phyloP scores from a whole-genome alignment of 2,329 filamentous ascomycete genomes.

The Aspergillus melleus region DNA sequence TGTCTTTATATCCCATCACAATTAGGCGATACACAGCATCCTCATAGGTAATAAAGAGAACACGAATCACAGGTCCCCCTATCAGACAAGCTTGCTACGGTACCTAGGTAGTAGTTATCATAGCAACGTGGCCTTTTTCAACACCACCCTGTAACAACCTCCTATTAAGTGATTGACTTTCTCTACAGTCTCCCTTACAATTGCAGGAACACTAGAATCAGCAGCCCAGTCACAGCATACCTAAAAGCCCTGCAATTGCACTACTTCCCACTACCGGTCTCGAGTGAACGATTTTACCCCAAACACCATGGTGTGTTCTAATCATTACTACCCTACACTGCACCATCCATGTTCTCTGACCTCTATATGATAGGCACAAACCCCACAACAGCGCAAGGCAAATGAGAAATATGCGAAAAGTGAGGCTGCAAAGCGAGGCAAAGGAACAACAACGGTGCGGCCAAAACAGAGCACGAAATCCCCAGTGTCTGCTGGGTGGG shows the following conservation, averaged over 20 bases:
- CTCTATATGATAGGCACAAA: conserved; percentile 54
- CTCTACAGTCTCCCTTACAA: not conserved
- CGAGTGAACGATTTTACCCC: not conserved
- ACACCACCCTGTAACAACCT: not conserved
- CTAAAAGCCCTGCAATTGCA: not conserved
- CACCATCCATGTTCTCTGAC: not conserved
- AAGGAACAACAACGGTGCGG: conserved; percentile 46
- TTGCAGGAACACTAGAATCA: not conserved
- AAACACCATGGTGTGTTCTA: not conserved
- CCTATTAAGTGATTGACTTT: not conserved
- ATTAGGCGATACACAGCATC: not conserved
- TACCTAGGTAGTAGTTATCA: not conserved
- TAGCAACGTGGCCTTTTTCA: conserved; percentile 5
- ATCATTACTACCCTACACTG: not conserved
- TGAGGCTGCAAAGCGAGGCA: conserved; percentile 62
- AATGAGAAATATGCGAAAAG: conserved; percentile 62
- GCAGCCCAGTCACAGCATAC: no score
- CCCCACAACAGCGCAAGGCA: conserved; percentile 64
- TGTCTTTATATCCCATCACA: no score
- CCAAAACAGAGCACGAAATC: conserved; percentile 53
- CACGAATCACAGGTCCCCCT: not conserved
- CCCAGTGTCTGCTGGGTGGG: conserved; percentile 58
- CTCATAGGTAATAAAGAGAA: not conserved
- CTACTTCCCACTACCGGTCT: not conserved
- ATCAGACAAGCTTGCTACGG: not conserved